Evolutionary conservation across 768 basidiomycete genomes (phyloP), one percentile per base, ranked within the genome.

Genomic region (Boletus rubropictus): DNA sequence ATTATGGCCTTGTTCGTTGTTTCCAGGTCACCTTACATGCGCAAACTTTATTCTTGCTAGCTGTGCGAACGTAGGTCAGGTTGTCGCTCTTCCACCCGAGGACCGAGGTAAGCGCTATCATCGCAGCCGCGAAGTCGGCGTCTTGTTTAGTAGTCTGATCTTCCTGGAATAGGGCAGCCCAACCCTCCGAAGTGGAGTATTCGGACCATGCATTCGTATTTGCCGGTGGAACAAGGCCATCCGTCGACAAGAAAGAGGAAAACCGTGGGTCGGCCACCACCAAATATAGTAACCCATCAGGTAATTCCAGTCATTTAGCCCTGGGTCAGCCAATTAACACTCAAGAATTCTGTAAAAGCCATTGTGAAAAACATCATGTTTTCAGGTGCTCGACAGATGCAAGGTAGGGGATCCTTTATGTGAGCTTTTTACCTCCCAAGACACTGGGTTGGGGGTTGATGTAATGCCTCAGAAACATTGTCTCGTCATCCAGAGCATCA

Each of bases 401-500:
- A n/a, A n/a, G n/a, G n/a, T n/a, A n/a, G n/a, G n/a, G n/a, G n/a
- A 46, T 2, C 2, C 14, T 29, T 32, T 49, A 5, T 29, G 48
- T 27, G 49, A 72, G 72, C 18, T 33, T 25, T 37, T 10, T 15
- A 25, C 11, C 2, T n/a, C 14, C n/a, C n/a, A 5, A 39, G 14
- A 10, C 2, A 11, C 5, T 24, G 7, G 6, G n/a, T 0, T 20
- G 20, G 18, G 11, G 3, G 37, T n/a, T 53, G 32, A 56, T 18
- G 18, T 20, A 18, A 4, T 33, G 11, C 18, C n/a, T 32, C 35
- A 57, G 57, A 34, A 6, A 5, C 9, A 51, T 50, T 22, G 49
- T 56, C 53, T 70, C 0, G 54, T 69, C 5, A 18, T 64, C 17
- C 76, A 77, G 44, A 61, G 61, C 10, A 48, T 71, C 22, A 55